Percentiles rank a stretch among this genome's conserved stretches.
Conservation (phyloP, 2,329 filamentous ascomycete species). For the Aureobasidium musti region DNA sequence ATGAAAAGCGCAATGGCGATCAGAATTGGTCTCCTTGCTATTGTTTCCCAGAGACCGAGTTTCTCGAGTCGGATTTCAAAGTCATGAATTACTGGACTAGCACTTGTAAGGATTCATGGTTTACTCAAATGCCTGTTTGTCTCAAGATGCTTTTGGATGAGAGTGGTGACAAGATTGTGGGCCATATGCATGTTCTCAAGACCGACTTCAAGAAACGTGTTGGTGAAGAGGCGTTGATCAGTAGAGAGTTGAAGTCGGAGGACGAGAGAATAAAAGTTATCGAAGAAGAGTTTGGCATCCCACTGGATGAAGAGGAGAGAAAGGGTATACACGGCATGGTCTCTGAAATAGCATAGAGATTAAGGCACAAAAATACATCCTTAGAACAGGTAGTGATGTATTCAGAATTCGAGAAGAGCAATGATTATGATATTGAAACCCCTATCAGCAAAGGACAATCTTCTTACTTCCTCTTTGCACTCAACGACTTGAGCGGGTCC, state of each 20-base stretch:
- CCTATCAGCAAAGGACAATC: neutral
- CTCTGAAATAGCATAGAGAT: conserved; percentile 1
- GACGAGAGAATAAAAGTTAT: conserved; percentile 49
- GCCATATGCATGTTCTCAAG: conserved; percentile 47
- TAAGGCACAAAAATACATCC: neutral
- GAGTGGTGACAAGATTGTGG: conserved; percentile 40
- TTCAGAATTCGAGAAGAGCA: neutral
- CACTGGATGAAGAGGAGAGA: conserved; percentile 43
- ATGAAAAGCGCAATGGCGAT: conserved; percentile 43
- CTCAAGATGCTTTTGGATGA: conserved; percentile 55
- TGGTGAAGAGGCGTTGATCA: conserved; percentile 46
- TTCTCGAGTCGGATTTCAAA: conserved; percentile 61
- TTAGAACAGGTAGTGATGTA: neutral
- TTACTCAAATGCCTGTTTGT: conserved; percentile 57
- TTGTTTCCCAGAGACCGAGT: conserved; percentile 67
- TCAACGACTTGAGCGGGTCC: conserved; percentile 71
- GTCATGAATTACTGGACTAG: conserved; percentile 62
- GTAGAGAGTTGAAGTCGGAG: conserved; percentile 47
- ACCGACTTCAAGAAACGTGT: conserved; percentile 51
- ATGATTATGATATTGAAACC: conserved; percentile 18
- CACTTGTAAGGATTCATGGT: conserved; percentile 53
- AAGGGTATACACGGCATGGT: conserved; percentile 40
- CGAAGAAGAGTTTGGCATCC: conserved; percentile 50
- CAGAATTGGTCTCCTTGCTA: conserved; percentile 63
- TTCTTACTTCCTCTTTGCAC: conserved; percentile 25